Conservation (phyloP, 257 asterid species). For the Primulina tabacum region DNA sequence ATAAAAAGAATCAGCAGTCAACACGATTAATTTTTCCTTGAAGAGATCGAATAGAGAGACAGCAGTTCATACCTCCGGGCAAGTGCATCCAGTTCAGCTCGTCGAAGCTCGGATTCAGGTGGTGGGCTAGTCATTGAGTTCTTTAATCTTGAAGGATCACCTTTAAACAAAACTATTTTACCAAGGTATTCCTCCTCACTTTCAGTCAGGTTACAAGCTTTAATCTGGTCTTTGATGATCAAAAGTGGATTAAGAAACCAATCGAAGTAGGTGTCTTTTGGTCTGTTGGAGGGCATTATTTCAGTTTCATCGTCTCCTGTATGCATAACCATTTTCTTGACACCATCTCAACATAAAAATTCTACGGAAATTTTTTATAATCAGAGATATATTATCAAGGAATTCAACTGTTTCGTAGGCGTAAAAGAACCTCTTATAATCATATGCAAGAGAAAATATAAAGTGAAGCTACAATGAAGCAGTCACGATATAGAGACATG, state of each 20-base stretch:
- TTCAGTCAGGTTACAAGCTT: constrained; percentile 71
- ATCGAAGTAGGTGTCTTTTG: constrained; percentile 70
- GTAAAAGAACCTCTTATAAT: no score
- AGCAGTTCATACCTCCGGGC: constrained; percentile 28
- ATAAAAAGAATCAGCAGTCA: neutral
- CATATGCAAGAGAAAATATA: neutral
- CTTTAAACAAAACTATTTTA: constrained; percentile 53
- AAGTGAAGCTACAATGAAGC: neutral
- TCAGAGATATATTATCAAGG: neutral
- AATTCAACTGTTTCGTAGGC: no score
- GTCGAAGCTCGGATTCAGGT: neutral
- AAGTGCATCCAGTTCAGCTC: neutral
- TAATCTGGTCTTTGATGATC: constrained; percentile 84
- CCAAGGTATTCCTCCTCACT: constrained; percentile 76
- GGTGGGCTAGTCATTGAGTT: constrained; percentile 37
- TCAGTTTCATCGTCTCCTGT: constrained; percentile 64
- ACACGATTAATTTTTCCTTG: neutral
- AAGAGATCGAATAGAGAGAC: constrained; percentile 16
- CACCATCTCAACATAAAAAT: neutral
- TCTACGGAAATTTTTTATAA: neutral
- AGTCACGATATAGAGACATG: neutral
- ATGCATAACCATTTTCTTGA: constrained; percentile 16
- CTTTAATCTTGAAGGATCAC: constrained; percentile 63
- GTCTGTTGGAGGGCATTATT: constrained; percentile 74
- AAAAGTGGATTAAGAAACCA: constrained; percentile 90